phyloP scores from a whole-genome alignment of 768 basidiomycete genomes.

The Calocera cornea region DNA sequence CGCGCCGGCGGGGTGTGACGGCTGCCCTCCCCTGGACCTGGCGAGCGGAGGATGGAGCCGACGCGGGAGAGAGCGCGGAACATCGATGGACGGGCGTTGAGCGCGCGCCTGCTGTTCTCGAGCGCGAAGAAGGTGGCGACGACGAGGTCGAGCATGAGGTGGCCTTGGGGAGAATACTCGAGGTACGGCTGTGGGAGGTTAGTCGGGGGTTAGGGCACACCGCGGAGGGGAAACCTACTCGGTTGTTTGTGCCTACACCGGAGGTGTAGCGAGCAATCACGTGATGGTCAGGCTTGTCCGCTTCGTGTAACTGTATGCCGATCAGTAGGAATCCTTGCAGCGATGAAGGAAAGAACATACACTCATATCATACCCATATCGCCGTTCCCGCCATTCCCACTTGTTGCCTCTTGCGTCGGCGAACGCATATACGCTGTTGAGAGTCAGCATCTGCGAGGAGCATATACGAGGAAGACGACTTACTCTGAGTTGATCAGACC shows the following conservation, averaged over 20 bases:
- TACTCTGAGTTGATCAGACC: constrained; percentile 3
- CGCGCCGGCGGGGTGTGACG: not conserved
- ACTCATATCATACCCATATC: not conserved
- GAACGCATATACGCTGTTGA: not conserved
- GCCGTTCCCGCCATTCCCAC: not conserved
- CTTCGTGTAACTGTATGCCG: not conserved
- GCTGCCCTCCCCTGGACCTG: not conserved
- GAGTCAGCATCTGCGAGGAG: not conserved
- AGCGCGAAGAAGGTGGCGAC: constrained; percentile 1
- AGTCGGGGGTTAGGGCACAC: not conserved
- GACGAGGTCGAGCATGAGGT: not conserved
- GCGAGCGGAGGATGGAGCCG: not conserved
- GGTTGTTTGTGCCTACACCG: not conserved
- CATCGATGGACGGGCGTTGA: not conserved
- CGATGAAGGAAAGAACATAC: not conserved
- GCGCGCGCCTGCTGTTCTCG: not conserved
- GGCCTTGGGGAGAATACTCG: not conserved
- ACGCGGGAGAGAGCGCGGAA: not conserved
- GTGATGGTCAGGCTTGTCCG: not conserved
- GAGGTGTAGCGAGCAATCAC: not conserved
- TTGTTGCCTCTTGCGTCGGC: not conserved
- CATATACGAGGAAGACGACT: not conserved
- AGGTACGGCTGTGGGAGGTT: not conserved
- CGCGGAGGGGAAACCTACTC: not conserved
- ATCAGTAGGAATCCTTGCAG: not conserved